These are phyloP conservation scores for Dissoconium aciculare DNA, from an alignment of 2,329 filamentous ascomycete genomes.

Conservation along the genomic window DNA sequence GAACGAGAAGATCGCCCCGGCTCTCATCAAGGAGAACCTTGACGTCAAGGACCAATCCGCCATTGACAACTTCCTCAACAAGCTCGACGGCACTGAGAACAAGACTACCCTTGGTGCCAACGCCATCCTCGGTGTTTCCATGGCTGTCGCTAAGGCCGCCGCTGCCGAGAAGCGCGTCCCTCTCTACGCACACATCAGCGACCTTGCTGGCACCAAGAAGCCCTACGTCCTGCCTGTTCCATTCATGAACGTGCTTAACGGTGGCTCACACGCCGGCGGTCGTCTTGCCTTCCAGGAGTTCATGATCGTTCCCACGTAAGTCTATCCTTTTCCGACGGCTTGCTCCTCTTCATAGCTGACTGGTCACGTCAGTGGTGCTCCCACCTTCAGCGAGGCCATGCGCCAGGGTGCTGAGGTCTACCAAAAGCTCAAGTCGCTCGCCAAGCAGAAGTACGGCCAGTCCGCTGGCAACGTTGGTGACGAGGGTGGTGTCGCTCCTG, in stretches of 20 bases:
- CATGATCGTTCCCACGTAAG: constrained; percentile 39
- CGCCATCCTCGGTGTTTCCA: constrained; percentile 45
- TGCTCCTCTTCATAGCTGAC: constrained; percentile 34
- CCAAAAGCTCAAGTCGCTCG: constrained; percentile 89
- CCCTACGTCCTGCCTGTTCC: constrained; percentile 43
- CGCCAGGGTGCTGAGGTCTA: constrained; percentile 96
- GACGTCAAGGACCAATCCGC: constrained; percentile 41
- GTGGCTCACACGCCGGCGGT: constrained; percentile 89
- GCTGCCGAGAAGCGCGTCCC: constrained; percentile 41
- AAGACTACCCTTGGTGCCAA: constrained; percentile 46
- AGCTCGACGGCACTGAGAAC: constrained; percentile 43
- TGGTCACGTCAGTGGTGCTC: constrained; percentile 37
- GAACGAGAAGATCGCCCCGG: constrained; percentile 40
- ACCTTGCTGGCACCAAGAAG: constrained; percentile 38
- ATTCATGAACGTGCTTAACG: constrained; percentile 46
- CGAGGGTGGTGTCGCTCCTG: constrained; percentile 97
- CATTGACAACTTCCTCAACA: constrained; percentile 39
- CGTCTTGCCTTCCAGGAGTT: constrained; percentile 52
- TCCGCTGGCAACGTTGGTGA: constrained; percentile 98
- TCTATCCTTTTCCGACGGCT: constrained; percentile 6
- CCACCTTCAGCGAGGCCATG: constrained; percentile 88
- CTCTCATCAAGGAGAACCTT: constrained; percentile 38
- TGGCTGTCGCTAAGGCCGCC: constrained; percentile 44
- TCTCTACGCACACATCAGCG: constrained; percentile 43
- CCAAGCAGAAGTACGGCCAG: constrained; percentile 99